Percentiles rank a stretch among this genome's conserved stretches.
These are phyloP conservation scores for Eruca vesicaria DNA, from an alignment of 441 rosid species.

Conservation along the genomic window DNA sequence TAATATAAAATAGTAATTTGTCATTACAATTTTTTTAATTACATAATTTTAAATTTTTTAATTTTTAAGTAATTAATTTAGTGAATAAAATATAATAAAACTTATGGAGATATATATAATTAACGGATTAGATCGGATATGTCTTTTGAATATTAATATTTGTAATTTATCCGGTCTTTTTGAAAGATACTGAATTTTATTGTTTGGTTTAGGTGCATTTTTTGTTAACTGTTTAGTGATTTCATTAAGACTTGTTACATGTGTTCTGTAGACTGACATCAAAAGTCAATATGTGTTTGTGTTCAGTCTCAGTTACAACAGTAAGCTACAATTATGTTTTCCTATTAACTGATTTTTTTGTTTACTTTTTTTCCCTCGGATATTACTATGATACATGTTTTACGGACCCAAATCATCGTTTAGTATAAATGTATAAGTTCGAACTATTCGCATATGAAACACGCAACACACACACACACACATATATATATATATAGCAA, in stretches of 20 bases:
- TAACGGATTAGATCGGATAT: no score
- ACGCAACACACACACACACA: constrained; percentile 1
- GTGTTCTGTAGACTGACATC: not conserved
- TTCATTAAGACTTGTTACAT: not conserved
- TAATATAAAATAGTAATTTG: no score
- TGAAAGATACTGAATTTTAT: no score
- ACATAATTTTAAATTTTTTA: no score
- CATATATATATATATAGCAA: not conserved
- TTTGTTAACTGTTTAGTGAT: no score
- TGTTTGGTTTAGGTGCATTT: no score
- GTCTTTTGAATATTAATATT: no score
- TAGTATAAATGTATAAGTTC: not conserved
- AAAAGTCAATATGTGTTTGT: not conserved
- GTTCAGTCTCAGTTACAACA: not conserved
- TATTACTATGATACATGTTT: not conserved
- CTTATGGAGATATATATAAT: no score
- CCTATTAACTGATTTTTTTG: not conserved
- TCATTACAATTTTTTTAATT: no score
- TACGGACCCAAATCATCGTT: not conserved
- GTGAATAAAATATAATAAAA: no score
- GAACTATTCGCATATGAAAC: not conserved
- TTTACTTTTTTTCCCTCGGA: not conserved
- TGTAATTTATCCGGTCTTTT: no score
- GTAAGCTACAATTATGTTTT: not conserved
- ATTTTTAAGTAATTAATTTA: no score